Percentiles rank a stretch among this genome's conserved stretches.
These are phyloP conservation scores for Monosporozyma servazzii DNA, from an alignment of 805 yeast genomes.

Conservation along the genomic window DNA sequence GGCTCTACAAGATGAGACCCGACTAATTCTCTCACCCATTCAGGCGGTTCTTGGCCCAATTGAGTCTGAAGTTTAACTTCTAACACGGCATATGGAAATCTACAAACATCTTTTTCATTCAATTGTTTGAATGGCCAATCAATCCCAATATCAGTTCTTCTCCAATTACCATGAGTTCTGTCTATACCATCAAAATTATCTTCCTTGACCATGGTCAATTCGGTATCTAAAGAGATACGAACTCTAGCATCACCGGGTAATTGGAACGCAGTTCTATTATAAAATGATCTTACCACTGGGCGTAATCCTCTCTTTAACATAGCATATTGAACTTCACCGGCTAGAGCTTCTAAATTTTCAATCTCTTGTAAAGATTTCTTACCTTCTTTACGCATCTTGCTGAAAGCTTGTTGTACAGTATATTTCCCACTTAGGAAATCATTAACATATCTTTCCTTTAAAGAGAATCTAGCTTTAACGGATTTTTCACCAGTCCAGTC, in stretches of 20 bases:
- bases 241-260: conserved; percentile 99
- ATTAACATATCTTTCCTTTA: conserved; percentile 87
- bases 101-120: conserved; percentile 73
- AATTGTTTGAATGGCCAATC: conserved; percentile 90
- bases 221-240: conserved; percentile 95
- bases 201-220: conserved; percentile 93
- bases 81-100: conserved; percentile 95
- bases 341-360: conserved; percentile 84
- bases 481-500: conserved; percentile 99
- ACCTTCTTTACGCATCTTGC: conserved; percentile 86
- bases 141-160: conserved; percentile 96
- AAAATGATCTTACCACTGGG: conserved; percentile 93
- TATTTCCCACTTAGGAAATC: conserved; percentile 73
- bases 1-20: conserved; percentile 93
- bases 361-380: conserved; percentile 81
- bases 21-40: conserved; percentile 90
- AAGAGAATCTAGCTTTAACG: conserved; percentile 92
- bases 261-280: conserved; percentile 97
- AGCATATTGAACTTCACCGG: conserved; percentile 87
- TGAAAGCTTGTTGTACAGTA: conserved; percentile 84
- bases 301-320: conserved; percentile 74
- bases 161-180: conserved; percentile 90
- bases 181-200: conserved; percentile 91
- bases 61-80: conserved; percentile 97
- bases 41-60: conserved; percentile 97